Percentiles rank a stretch among this genome's conserved stretches.
Conservation (phyloP, 768 basidiomycete species). For the Clitopilus passeckerianus region DNA sequence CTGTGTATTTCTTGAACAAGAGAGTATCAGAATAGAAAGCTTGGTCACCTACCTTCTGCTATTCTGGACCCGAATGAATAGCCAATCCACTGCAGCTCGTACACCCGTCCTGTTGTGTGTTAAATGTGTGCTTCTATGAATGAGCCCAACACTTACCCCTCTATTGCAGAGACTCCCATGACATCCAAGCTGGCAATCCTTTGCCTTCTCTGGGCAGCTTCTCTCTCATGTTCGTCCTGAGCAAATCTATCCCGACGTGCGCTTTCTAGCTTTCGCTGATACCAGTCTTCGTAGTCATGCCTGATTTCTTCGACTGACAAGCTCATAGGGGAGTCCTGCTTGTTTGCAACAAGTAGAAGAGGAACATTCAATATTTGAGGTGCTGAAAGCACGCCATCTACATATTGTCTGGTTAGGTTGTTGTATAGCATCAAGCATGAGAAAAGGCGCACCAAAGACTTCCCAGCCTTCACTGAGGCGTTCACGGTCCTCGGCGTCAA, state of each 20-base stretch:
- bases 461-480: conserved; percentile 93
- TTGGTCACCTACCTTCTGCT: conserved; percentile 52
- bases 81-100: conserved; percentile 87
- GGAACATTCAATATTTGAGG: conserved; percentile 90
- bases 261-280: conserved; percentile 69
- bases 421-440: neutral
- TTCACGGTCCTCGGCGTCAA: conserved; percentile 90
- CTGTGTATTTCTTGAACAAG: neutral
- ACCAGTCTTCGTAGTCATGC: conserved; percentile 85
- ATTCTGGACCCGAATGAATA: conserved; percentile 91
- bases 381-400: conserved; percentile 82
- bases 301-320: conserved; percentile 89
- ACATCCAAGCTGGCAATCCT: conserved; percentile 78
- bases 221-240: conserved; percentile 32
- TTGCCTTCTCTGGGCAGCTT: conserved; percentile 38
- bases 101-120: conserved; percentile 69
- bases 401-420: conserved; percentile 9
- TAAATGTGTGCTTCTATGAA: neutral
- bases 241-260: conserved; percentile 52
- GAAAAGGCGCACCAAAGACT: conserved; percentile 74
- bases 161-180: conserved; percentile 85
- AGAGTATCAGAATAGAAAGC: neutral
- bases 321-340: conserved; percentile 81
- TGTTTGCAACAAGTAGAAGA: conserved; percentile 90
- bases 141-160: conserved; percentile 57